Percentiles rank a stretch among this genome's conserved stretches.
These are phyloP conservation scores for Botrytis fragariae DNA, from an alignment of 2,329 filamentous ascomycete species.

Conservation along the genomic window DNA sequence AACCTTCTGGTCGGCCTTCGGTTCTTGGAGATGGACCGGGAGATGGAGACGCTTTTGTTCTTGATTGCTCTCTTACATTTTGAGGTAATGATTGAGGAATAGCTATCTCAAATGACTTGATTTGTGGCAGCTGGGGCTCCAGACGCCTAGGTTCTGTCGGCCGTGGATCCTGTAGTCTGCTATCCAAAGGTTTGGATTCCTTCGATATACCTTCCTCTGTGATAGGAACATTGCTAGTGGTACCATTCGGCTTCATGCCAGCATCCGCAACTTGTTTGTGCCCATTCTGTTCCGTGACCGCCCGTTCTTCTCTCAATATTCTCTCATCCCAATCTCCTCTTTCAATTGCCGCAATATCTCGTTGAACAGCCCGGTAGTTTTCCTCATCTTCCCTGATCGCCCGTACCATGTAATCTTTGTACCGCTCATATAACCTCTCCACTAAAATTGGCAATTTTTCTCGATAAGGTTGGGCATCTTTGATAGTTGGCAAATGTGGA, in stretches of 20 bases:
- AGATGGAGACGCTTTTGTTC: constrained; percentile 22
- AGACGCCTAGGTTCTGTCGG: constrained; percentile 20
- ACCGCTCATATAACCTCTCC: constrained; percentile 70
- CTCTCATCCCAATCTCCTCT: constrained; percentile 53
- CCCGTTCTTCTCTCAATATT: constrained; percentile 29
- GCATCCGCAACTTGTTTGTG: background rate
- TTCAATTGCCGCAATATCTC: constrained; percentile 68
- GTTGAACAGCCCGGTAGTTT: constrained; percentile 59
- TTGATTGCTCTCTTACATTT: constrained; percentile 16
- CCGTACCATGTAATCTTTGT: constrained; percentile 65
- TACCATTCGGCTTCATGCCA: constrained; percentile 1
- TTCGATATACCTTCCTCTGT: constrained; percentile 12
- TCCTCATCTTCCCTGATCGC: constrained; percentile 74
- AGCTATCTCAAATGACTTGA: constrained; percentile 16
- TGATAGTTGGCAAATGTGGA: constrained; percentile 60
- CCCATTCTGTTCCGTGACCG: constrained; percentile 14
- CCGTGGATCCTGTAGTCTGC: constrained; percentile 15
- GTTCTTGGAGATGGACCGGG: constrained; percentile 26
- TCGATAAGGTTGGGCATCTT: constrained; percentile 62
- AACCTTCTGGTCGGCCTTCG: constrained; percentile 29
- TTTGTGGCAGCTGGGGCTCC: constrained; percentile 19
- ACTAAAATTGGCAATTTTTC: constrained; percentile 70
- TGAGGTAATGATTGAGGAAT: constrained; percentile 17
- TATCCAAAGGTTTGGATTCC: constrained; percentile 21
- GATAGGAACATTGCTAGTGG: constrained; percentile 1